A percentile compares a stretch with the other conserved stretches of the same genome.
phyloP scores from a whole-genome alignment of 208 protist species.

The Tritrichomonas foetus region DNA sequence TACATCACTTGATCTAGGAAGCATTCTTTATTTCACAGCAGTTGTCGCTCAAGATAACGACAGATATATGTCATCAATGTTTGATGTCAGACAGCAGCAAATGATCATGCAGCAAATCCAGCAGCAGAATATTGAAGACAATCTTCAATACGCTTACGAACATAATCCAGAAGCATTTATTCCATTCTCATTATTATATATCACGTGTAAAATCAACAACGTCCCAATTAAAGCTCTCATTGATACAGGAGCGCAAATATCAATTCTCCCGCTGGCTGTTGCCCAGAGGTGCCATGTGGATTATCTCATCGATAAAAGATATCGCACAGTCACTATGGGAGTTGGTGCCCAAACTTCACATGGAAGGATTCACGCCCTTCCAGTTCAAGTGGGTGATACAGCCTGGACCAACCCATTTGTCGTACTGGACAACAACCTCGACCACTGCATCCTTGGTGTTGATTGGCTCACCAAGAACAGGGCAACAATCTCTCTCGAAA shows the following conservation, averaged over 20 bases:
- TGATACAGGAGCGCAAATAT: background rate
- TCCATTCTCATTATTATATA: background rate
- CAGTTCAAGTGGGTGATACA: background rate
- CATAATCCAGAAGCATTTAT: background rate
- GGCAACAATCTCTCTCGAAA: background rate
- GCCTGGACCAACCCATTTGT: background rate
- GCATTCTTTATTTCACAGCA: background rate
- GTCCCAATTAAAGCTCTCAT: background rate
- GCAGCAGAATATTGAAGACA: background rate
- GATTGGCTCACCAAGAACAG: background rate
- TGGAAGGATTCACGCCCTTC: background rate
- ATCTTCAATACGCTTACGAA: background rate
- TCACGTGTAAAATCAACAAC: background rate
- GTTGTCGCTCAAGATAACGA: background rate
- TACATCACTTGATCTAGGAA: background rate
- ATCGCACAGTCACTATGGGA: background rate
- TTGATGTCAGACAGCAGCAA: background rate
- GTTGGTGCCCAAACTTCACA: background rate
- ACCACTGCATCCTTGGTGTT: background rate
- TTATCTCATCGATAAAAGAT: background rate
- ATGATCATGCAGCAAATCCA: background rate
- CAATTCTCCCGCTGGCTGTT: background rate
- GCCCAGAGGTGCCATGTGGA: background rate
- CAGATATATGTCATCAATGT: background rate
- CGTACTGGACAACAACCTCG: background rate